Conservation (phyloP, 1,139 yeast genomes). For the Blastobotrys ciferrii region DNA sequence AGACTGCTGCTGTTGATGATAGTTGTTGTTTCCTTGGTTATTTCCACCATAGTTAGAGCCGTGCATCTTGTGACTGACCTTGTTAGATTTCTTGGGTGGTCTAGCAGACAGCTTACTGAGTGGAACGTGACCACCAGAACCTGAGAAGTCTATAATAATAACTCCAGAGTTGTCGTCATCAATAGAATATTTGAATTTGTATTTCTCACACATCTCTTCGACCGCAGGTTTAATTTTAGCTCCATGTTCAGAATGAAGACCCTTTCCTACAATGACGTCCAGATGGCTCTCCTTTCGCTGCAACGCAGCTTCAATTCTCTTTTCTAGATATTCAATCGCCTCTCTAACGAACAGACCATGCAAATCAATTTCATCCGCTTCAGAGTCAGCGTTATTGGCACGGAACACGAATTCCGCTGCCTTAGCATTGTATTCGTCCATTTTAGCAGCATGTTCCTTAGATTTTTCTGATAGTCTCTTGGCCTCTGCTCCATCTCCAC, state of each 20-base stretch:
- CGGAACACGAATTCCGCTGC: conserved; percentile 92
- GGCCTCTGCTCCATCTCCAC: conserved; percentile 72
- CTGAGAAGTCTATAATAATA: conserved; percentile 59
- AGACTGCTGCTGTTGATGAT: conserved; percentile 31
- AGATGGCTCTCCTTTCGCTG: conserved; percentile 55
- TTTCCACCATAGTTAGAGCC: conserved; percentile 10
- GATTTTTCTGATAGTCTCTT: conserved; percentile 69
- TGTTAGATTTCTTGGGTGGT: conserved; percentile 21
- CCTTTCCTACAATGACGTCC: conserved; percentile 87
- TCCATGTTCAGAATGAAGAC: conserved; percentile 78
- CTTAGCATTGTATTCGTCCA: conserved; percentile 66
- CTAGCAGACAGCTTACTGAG: conserved; percentile 25
- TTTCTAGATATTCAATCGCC: conserved; percentile 73
- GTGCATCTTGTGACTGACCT: background rate
- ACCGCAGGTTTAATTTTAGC: conserved; percentile 91
- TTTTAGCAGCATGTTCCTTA: conserved; percentile 55
- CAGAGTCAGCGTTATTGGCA: conserved; percentile 84
- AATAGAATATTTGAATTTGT: conserved; percentile 56
- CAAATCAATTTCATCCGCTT: conserved; percentile 81
- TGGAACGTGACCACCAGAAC: conserved; percentile 39
- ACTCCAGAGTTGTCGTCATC: conserved; percentile 81
- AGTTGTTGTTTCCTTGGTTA: conserved; percentile 21
- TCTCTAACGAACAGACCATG: conserved; percentile 91
- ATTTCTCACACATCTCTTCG: conserved; percentile 68
- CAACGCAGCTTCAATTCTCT: conserved; percentile 66